Base-by-base conservation (phyloP, 371 early-diverging fungal genomes). In the Capillidium heterosporum region DNA sequence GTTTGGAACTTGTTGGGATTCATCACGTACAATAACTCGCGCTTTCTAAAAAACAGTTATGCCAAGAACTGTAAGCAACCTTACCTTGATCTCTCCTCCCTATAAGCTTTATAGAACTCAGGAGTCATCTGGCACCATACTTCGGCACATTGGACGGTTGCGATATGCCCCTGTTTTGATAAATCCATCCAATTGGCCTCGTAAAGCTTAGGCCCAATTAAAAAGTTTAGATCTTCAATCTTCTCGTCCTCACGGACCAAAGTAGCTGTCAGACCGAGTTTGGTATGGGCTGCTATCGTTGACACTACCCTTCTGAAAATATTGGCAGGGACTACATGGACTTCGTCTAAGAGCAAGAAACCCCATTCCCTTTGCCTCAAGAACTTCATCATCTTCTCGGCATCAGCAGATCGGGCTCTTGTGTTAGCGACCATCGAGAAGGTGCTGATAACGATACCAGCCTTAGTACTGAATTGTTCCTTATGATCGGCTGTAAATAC, bases 151-250 rank as follows among this genome's bases (percentile, higher is more conserved):
- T 94, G 88, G 7, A 99, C 99, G 43, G 84, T 92, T 21, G 99
- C 99, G 71, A 99, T 99, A 66, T 98, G 98, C 23, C 99, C 99
- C 61, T 88, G 81, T 39, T 78, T 84, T 39, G 98, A 91, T 52
- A 99, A 70, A 67, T 99, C 98, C 86, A 99, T 89, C 99, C 99
- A 99, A 67, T 99, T 99, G 32, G 99, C 99, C 71, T 99, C 99
- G 70, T 95, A 99, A 27, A 99, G 73, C 70, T 99, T 99, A 27
- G 99, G 99, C 5, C 99, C 99, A 65, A 99, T 99, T 65, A 99
- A 73, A 66, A 95, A 99, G 73, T 99, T 99, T 56, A 99, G 72
- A 67, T 98, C 95, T 62, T 85, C 89, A 68, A 99, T 99, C 72
- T 99, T 99, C 65, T 99, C 98, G 68, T 99, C 99, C 67, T 99